Evolutionary conservation across 1,284 basidiomycete genomes (phyloP).

Genomic region (Puccinia brachypodii): DNA sequence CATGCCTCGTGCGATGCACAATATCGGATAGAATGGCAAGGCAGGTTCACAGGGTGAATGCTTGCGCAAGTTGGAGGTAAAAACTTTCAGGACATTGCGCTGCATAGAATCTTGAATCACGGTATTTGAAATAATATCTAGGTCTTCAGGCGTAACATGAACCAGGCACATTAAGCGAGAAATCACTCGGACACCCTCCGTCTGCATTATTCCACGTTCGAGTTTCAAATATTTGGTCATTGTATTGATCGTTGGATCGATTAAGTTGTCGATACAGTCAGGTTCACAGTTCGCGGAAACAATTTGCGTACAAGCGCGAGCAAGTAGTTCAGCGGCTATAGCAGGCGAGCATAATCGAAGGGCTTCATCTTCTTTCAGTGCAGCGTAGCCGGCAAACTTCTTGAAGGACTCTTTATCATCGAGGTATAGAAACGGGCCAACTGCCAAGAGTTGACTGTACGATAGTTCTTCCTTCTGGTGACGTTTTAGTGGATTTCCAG

Average conservation of each 20-base stretch:
- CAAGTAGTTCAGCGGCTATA: slow-evolving; percentile 36
- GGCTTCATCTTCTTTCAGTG: slow-evolving; percentile 18
- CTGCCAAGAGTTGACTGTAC: slow-evolving; percentile 62
- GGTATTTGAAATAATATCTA: slow-evolving; percentile 3
- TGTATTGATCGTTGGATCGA: slow-evolving; percentile 3
- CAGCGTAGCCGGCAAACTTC: slow-evolving; percentile 11
- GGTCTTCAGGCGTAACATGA: slow-evolving; percentile 3
- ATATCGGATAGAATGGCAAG: slow-evolving; percentile 41
- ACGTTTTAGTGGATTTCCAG: slow-evolving; percentile 64
- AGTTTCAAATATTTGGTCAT: slow-evolving; percentile 11
- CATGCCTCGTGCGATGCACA: slow-evolving; percentile 23
- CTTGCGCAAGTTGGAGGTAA: slow-evolving; percentile 16
- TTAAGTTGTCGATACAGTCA: slow-evolving; percentile 5
- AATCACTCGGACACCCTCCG: slow-evolving; percentile 34
- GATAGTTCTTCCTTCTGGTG: slow-evolving; percentile 73
- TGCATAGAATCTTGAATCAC: slow-evolving; percentile 15
- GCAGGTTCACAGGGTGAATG: slow-evolving; percentile 22
- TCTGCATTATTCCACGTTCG: slow-evolving; percentile 17
- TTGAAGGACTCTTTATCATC: slow-evolving; percentile 10
- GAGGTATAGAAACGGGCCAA: slow-evolving; percentile 44
- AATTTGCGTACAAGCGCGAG: slow-evolving; percentile 27
- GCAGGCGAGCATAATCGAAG: slow-evolving; percentile 24
- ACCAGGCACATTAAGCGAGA: slow-evolving; percentile 19
- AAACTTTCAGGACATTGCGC: slow-evolving; percentile 31
- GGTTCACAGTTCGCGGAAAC: background rate